Base-by-base conservation (phyloP, 2,329 filamentous ascomycete genomes). In the Aspergillus transmontanensis region DNA sequence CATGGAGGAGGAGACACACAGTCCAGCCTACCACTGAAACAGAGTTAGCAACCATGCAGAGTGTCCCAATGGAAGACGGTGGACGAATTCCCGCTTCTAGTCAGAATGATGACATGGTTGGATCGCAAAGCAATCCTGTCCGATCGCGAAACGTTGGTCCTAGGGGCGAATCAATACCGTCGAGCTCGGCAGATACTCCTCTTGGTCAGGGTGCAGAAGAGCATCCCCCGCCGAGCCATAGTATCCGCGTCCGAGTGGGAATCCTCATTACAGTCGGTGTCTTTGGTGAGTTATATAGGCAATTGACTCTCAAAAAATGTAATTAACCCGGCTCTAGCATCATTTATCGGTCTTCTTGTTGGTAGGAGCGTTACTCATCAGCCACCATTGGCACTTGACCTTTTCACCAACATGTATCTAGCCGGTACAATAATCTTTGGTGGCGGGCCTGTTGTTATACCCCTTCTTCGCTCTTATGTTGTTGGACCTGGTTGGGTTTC, bases 351-450 rank as follows among this genome's bases (percentile, higher is more conserved):
- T 2, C 34, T 36, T 36, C 34, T 36, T 36, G 34, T 36, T 16
- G 34, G 34, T 36, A 16, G 34, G 3, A 36, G 14, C 14, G 14
- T 36, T 5, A 7, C 34, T 5, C 14, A 36, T 1, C 14, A 16
- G 1, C 34, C 34, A 3, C 34, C 34, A 36, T 36, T 36, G 34
- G 34, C 34, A 6, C 34, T 36, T 36, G 81, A 84, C 55, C 82
- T 93, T 28, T 92, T 93, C 69, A 82, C 88, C 6, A 92, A 91
- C 73, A 85, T 93, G 77, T 92, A 89, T 69, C 86, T 92, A 0
- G 90, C 90, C 0, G 90, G 90, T 0, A 92, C 90, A 1, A 85
- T 89, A 62, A 89, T 88, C 66, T 87, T 89, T 57, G 87, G 87
- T 4, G 87, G 87, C 2, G 87, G 87, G 0, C 87, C 87, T 0